Evolutionary conservation across 305 asterid species (phyloP), one percentile per base, ranked within the genome.

Genomic region (Fraxinus ornus): DNA sequence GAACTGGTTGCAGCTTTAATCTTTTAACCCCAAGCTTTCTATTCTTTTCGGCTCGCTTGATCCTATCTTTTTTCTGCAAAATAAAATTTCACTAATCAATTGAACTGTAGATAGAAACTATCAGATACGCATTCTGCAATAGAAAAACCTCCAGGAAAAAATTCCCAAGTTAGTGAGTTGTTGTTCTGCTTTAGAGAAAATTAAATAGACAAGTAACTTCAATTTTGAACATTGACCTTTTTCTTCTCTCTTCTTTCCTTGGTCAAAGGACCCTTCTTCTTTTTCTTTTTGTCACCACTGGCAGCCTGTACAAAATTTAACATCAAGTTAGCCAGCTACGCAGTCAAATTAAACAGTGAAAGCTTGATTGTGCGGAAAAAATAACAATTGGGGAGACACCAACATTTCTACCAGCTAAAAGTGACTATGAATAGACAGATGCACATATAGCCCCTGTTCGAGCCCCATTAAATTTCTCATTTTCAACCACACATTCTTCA

Each of bases 1-100:
- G 8, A 75, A 88, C 87, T 39, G 95, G 94, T 84, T 81, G 93
- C 82, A 94, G 88, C 90, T 91, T 96, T 86, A 94, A 87, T 87
- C 97, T 90, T 82, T 89, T 93, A 83, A 93, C 91, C 79, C 99
- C 99, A 81, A 87, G 92, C 85, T 88, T 76, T 83, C 91, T 88
- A 84, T 94, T 91, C 86, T 91, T 90, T 84, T 91, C 93, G 75
- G 98, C 98, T 87, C 98, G 88, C 87, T 91, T 91, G 78, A 92
- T 80, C 81, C 93, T 92, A 13, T 88, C 85, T 66, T 89, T 96
- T 87, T 77, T 82, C 99, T 94, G 97, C 88, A 90, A 76, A 76
- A 86, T 76, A 83, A 82, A 60, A 79, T 12, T 5, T 7, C 13
- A 44, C 82, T 21, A 81, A 47, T 60, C 2, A 71, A 79, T 74